These are phyloP conservation scores for Paxillus ammoniavirescens DNA, from an alignment of 768 basidiomycete genomes.

Conservation along the genomic window DNA sequence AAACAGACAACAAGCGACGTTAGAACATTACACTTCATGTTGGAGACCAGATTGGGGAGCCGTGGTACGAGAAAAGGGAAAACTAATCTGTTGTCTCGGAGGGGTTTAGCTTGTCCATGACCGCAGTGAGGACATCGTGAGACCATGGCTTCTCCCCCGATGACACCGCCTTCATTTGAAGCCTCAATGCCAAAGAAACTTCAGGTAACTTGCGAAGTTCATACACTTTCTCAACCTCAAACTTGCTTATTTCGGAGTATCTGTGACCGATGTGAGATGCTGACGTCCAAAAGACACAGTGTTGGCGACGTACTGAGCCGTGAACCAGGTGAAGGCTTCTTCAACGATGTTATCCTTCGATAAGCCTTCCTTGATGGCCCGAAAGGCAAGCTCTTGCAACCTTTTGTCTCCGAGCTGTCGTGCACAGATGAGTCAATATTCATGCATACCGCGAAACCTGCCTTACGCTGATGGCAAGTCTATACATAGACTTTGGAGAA, in stretches of 20 bases:
- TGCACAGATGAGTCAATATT: neutral
- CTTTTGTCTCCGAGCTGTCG: conserved; percentile 24
- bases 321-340: conserved; percentile 32
- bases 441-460: neutral
- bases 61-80: no score
- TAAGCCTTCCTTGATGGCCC: conserved; percentile 22
- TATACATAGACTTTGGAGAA: conserved; percentile 40
- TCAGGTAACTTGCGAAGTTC: no score
- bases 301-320: conserved; percentile 25
- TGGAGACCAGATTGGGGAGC: no score
- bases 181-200: no score
- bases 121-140: no score
- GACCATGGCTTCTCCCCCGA: no score
- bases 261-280: conserved; percentile 9
- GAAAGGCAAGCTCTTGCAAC: conserved; percentile 24
- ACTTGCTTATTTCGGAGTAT: neutral
- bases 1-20: no score
- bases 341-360: conserved; percentile 25
- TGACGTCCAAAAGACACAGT: neutral
- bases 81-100: no score
- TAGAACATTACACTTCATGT: no score
- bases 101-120: no score
- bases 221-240: no score
- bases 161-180: no score
- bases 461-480: conserved; percentile 28